Percentiles rank a stretch among this genome's conserved stretches.
Evolutionary conservation across 345 rosid species (phyloP).

Genomic region (Populus deltoides): DNA sequence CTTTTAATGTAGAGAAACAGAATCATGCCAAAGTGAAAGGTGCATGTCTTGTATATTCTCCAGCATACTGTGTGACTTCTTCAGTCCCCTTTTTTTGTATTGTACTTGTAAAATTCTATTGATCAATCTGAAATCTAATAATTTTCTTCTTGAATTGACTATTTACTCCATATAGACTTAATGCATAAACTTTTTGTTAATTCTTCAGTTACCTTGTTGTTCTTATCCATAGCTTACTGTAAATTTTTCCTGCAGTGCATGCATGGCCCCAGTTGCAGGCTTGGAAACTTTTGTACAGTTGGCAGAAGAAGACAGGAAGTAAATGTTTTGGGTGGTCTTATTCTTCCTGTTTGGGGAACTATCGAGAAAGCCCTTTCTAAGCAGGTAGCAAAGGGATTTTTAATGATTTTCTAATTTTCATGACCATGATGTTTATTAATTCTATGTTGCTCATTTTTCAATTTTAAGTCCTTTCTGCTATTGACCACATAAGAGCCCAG

Average conservation of each 20-base stretch:
- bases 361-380: constrained; percentile 92
- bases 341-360: constrained; percentile 98
- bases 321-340: constrained; percentile 90
- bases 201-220: not conserved
- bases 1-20: not conserved
- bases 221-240: constrained; percentile 3
- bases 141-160: not conserved
- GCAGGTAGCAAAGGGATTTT: constrained; percentile 50
- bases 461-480: not conserved
- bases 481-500: not conserved
- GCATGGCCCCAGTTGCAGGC: constrained; percentile 97
- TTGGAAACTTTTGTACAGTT: constrained; percentile 85
- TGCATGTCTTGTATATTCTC: not conserved
- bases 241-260: constrained; percentile 64
- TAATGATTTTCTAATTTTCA: not conserved
- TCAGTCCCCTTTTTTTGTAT: not conserved
- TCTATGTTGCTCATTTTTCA: not conserved
- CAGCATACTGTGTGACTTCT: not conserved
- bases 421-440: not conserved
- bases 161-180: not conserved
- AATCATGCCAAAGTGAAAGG: not conserved
- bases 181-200: not conserved
- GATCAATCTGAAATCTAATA: not conserved
- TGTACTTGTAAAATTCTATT: not conserved
- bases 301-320: constrained; percentile 96